These are phyloP conservation scores for Aspergillus puulaauensis DNA, from an alignment of 2,329 filamentous ascomycete species.

Conservation along the genomic window DNA sequence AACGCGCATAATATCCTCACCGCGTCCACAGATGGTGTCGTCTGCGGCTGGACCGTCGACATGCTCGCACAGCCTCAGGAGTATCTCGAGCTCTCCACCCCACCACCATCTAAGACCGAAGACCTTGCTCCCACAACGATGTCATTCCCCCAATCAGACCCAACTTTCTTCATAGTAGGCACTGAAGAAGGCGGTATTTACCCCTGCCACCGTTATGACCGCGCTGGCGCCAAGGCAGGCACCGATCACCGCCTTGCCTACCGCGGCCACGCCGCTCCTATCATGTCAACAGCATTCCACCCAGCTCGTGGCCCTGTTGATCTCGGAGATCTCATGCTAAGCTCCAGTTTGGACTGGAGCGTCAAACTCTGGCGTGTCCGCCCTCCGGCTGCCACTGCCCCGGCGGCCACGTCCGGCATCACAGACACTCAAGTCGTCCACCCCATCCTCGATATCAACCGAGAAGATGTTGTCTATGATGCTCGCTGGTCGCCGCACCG, in stretches of 20 bases:
- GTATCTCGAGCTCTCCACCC: constrained; percentile 81
- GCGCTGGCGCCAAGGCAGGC: constrained; percentile 93
- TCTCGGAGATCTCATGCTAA: constrained; percentile 88
- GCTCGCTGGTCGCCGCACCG: constrained; percentile 93
- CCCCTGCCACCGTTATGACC: constrained; percentile 94
- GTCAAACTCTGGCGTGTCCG: constrained; percentile 96
- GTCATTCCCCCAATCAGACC: constrained; percentile 90
- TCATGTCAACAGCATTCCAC: constrained; percentile 96
- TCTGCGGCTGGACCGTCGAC: constrained; percentile 96
- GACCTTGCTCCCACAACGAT: constrained; percentile 93
- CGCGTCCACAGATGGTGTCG: constrained; percentile 91
- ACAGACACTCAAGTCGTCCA: constrained; percentile 54
- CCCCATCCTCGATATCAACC: constrained; percentile 83
- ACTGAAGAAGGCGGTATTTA: constrained; percentile 97
- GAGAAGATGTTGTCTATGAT: constrained; percentile 96
- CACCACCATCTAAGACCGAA: constrained; percentile 84
- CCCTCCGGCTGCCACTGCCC: constrained; percentile 42
- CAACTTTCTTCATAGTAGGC: constrained; percentile 95
- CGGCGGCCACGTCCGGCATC: constrained; percentile 32
- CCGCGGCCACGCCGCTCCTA: constrained; percentile 84
- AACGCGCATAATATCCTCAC: constrained; percentile 99
- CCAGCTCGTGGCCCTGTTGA: constrained; percentile 89
- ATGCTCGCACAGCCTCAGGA: constrained; percentile 98
- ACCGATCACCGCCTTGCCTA: constrained; percentile 88
- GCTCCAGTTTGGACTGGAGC: constrained; percentile 93